Base-by-base conservation (phyloP, 108 stramenopile species). In the Bacterosira constricta region DNA sequence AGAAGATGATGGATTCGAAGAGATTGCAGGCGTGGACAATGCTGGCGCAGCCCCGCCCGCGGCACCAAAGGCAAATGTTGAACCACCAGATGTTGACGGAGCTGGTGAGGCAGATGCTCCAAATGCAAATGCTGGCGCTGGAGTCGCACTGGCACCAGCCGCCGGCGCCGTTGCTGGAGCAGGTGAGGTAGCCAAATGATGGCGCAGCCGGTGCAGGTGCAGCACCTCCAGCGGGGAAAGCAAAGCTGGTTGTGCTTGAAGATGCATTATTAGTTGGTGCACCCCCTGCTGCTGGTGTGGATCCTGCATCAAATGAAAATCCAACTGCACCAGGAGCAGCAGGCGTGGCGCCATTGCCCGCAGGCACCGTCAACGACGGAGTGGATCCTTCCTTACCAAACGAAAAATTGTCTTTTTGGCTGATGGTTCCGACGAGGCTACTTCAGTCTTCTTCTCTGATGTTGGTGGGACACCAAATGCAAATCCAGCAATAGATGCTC, bases 61-160 rank as follows among this genome's bases (percentile, higher is more conserved):
- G 21, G 51, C 20, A 9, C 47, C 49, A 51, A 50, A 65, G 10
- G 37, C 34, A 50, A 66, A 66, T 12, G 50, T 21, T 9, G 64
- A 13, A 54, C 53, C 53, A 6, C 53, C 31, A 34, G 53, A 47
- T 18, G 52, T 12, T 50, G 73, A 34, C 15, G 49, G 46, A 29
- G 60, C 51, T 9, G 56, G n/a, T 7, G 66, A 12, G 23, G 75
- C 30, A 45, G 41, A 20, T 5, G 46, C n/a, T 23, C 65, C 74
- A 51, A 66, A 75, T 25, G 54, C 32, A 63, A 65, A 63, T 5
- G 35, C 30, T 66, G 57, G 15, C 17, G 65, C 27, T 25, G 67
- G 45, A 37, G 66, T 46, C 30, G 56, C 51, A 35, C 47, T 18
- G 27, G 66, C 18, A 18, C 60, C 58, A 76, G 26, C 7, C 5